These are phyloP conservation scores for Apophysomyces elegans DNA, from an alignment of 371 early-diverging fungal genomes.

Conservation along the genomic window DNA sequence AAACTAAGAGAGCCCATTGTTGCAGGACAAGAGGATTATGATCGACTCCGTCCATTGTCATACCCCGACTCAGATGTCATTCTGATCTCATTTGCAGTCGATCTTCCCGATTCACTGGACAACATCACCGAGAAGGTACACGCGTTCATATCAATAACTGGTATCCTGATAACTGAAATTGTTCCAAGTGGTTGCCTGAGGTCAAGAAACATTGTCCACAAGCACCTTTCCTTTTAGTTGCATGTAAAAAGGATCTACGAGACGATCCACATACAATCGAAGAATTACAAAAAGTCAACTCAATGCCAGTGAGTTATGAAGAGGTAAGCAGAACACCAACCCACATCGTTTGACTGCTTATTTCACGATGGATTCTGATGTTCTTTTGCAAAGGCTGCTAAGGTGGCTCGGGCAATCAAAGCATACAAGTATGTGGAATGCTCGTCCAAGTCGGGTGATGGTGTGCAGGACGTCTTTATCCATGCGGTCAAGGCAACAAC, in stretches of 20 bases:
- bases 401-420: conserved; percentile 12
- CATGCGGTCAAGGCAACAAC: conserved; percentile 19
- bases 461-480: conserved; percentile 20
- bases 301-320: conserved; percentile 31
- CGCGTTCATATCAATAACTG: neutral
- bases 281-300: conserved; percentile 24
- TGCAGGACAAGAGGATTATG: conserved; percentile 61
- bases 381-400: conserved; percentile 6
- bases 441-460: conserved; percentile 17
- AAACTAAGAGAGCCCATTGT: neutral
- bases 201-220: conserved; percentile 43
- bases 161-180: neutral
- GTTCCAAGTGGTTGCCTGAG: conserved; percentile 53
- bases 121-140: conserved; percentile 53
- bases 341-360: neutral
- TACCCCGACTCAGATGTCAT: conserved; percentile 57
- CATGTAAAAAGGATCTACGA: conserved; percentile 56
- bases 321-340: conserved; percentile 21
- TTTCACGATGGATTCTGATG: neutral
- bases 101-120: conserved; percentile 60
- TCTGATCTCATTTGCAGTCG: conserved; percentile 60
- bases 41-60: conserved; percentile 56
- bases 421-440: conserved; percentile 22
- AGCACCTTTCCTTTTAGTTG: conserved; percentile 52
- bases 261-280: conserved; percentile 35